phyloP scores from a whole-genome alignment of 1,284 basidiomycete species.

The Boletus semigastroideus region DNA sequence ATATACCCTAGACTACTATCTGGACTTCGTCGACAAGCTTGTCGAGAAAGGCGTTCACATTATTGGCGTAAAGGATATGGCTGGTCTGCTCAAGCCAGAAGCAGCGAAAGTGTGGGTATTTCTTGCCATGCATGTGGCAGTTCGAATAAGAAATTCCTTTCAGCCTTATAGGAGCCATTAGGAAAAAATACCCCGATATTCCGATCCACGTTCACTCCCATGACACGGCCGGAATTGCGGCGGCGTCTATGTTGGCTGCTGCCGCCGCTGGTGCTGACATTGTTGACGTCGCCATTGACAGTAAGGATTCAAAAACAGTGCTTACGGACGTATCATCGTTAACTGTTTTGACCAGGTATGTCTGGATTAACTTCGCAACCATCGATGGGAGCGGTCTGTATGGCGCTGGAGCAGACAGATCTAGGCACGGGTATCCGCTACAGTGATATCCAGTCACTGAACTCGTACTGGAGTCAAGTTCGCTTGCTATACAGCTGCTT shows the following conservation, averaged over 20 bases:
- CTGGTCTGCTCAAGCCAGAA: constrained; percentile 94
- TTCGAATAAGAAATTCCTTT: constrained; percentile 12
- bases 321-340: not conserved
- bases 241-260: constrained; percentile 94
- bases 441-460: constrained; percentile 96
- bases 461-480: constrained; percentile 98
- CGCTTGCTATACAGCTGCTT: constrained; percentile 95
- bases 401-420: constrained; percentile 92
- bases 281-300: constrained; percentile 98
- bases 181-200: constrained; percentile 94
- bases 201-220: constrained; percentile 99
- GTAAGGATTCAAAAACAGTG: constrained; percentile 44
- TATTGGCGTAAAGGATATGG: constrained; percentile 99
- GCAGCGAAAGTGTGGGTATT: constrained; percentile 79
- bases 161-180: constrained; percentile 90
- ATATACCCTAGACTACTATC: constrained; percentile 98
- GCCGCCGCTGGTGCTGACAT: constrained; percentile 97
- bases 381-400: constrained; percentile 95
- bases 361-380: constrained; percentile 98
- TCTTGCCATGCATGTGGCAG: not conserved
- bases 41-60: constrained; percentile 97
- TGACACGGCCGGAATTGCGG: constrained; percentile 98
- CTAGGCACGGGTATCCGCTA: constrained; percentile 97
- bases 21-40: constrained; percentile 93
- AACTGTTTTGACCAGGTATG: constrained; percentile 65